These are phyloP conservation scores for Dalbergia oliveri DNA, from an alignment of 306 rosid species.

Conservation along the genomic window DNA sequence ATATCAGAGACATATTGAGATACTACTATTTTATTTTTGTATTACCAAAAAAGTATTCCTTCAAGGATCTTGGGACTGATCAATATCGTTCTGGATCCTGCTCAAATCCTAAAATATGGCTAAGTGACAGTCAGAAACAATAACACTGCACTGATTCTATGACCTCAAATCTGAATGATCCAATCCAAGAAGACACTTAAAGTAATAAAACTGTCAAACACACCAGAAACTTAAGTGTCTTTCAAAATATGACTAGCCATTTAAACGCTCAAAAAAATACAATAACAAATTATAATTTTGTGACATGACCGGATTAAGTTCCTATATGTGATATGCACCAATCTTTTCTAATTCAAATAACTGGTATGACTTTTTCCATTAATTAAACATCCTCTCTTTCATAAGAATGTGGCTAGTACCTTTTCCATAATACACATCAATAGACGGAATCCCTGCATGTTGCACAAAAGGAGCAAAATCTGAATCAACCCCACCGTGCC, in stretches of 20 bases:
- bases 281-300: not conserved
- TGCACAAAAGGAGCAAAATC: constrained; percentile 74
- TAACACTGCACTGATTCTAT: constrained; percentile 7
- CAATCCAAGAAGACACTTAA: not conserved
- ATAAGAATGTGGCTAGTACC: constrained; percentile 44
- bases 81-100: constrained; percentile 6
- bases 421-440: constrained; percentile 72
- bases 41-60: not conserved
- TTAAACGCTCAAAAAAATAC: not conserved
- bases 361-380: not conserved
- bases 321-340: not conserved
- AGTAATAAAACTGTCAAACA: not conserved
- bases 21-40: not conserved
- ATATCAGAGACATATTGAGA: not conserved
- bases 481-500: constrained; percentile 67
- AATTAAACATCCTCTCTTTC: not conserved
- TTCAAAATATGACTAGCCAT: constrained; percentile 16
- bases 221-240: not conserved
- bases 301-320: not conserved
- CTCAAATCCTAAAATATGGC: not conserved
- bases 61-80: not conserved
- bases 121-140: not conserved
- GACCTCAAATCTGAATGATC: constrained; percentile 1
- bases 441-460: constrained; percentile 77
- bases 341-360: not conserved